Evolutionary conservation across 495 filamentous ascomycete species (phyloP), one percentile per base, ranked within the genome.

Genomic region (Talaromyces wortmannii): DNA sequence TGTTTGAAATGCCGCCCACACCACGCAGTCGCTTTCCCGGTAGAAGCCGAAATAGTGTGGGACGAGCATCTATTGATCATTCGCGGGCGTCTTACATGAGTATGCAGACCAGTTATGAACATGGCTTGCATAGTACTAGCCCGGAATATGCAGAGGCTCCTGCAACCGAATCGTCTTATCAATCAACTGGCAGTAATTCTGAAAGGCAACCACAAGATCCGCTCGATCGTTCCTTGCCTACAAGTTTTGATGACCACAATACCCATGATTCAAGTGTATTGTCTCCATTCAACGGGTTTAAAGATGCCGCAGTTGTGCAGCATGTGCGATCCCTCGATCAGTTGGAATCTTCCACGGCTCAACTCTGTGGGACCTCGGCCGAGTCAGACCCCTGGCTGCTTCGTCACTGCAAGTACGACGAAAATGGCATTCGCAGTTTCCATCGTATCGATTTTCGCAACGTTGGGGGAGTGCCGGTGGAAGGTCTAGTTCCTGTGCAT

Each of bases 361-460:
- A 72, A 33, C 52, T 72, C 5, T 67, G 69, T 32, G 67, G 69
- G 0, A 64, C 64, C 4, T 72, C 69, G 3, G 63, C 66, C 45
- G 69, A 72, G 45, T 72, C 69, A 13, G 69, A 70, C 45, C 69
- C 69, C 1, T 72, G 68, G 63, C 61, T 72, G 2, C 59, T 72
- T 3, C 55, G 69, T 12, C 69, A 72, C 53, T 72, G 67, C 50
- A 64, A 59, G 16, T 72, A 69, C 36, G 69, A 72, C 40, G 67
- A 70, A 33, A 60, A 61, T 31, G 69, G 69, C 6, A 65, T 70
- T 52, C 64, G 64, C 7, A 57, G 58, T 40, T 67, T 72, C 18
- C 64, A 72, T 48, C 65, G 66, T 42, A 63, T 70, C 0, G 67
- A 70, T 32, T 69, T 67, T 52, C 66, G 69, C 15, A 70, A 72